Evolutionary conservation across 2,329 filamentous ascomycete species (phyloP).

Genomic region (Aspergillus quadrilineatus): DNA sequence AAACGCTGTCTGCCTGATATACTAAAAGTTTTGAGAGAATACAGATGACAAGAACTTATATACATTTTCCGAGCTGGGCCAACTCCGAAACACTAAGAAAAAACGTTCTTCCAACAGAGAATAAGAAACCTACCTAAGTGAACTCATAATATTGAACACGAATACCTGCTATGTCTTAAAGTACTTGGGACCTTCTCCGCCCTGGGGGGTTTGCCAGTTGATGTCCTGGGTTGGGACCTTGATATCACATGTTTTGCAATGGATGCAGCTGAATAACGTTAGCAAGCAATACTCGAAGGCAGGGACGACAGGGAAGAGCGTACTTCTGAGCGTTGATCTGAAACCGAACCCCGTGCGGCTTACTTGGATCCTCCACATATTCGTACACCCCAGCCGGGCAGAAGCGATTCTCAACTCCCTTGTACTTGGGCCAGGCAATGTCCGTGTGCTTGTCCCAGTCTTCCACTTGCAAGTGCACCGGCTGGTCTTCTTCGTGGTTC

Average conservation of each 20-base stretch:
- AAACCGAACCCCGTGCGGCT: slow-evolving; percentile 85
- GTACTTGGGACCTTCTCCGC: slow-evolving; percentile 73
- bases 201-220: slow-evolving; percentile 93
- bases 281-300: slow-evolving; percentile 10
- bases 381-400: slow-evolving; percentile 98
- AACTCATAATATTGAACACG: background rate
- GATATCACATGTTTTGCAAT: slow-evolving; percentile 99
- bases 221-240: slow-evolving; percentile 97
- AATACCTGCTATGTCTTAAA: slow-evolving; percentile 52
- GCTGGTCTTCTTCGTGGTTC: slow-evolving; percentile 98
- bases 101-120: no score
- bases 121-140: no score
- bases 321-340: slow-evolving; percentile 98
- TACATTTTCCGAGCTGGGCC: background rate
- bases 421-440: slow-evolving; percentile 79
- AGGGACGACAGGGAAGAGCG: slow-evolving; percentile 44
- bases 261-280: slow-evolving; percentile 71
- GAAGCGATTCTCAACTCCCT: slow-evolving; percentile 93
- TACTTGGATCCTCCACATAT: slow-evolving; percentile 88
- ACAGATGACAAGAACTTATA: background rate
- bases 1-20: no score
- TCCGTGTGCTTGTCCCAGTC: slow-evolving; percentile 91
- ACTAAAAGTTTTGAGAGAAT: background rate
- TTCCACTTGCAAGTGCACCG: slow-evolving; percentile 89
- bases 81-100: background rate